A percentile compares a stretch with the other conserved stretches of the same genome.
Conservation (phyloP, 2,329 filamentous ascomycete species). For the Tolypocladium paradoxum region DNA sequence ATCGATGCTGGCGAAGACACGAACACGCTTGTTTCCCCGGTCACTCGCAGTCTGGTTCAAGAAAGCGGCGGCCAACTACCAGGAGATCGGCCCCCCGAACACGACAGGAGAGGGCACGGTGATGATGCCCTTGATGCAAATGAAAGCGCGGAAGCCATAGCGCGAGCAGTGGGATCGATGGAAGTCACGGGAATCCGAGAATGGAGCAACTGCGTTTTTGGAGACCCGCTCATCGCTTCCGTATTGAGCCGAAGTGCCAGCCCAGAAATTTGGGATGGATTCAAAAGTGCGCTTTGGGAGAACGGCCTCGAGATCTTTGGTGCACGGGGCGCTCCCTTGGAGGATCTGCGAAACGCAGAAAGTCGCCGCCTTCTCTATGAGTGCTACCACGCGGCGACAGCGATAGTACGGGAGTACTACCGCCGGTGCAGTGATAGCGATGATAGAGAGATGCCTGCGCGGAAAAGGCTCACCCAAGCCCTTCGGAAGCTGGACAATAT, state of each 20-base stretch:
- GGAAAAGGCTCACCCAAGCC: constrained; percentile 37
- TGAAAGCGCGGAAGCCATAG: neutral
- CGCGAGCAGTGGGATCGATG: neutral
- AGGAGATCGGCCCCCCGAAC: neutral
- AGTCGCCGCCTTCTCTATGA: constrained; percentile 44
- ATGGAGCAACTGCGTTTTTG: constrained; percentile 50
- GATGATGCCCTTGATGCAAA: neutral
- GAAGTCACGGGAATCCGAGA: constrained; percentile 28
- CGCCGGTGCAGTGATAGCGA: constrained; percentile 37
- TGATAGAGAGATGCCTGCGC: constrained; percentile 39
- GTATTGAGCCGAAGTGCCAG: constrained; percentile 35
- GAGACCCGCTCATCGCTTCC: constrained; percentile 44
- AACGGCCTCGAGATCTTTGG: constrained; percentile 1
- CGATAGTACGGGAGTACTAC: constrained; percentile 45
- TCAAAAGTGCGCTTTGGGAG: constrained; percentile 16
- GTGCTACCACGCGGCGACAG: constrained; percentile 43
- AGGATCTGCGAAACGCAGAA: constrained; percentile 31
- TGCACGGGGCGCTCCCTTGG: constrained; percentile 19
- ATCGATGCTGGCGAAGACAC: constrained; percentile 39
- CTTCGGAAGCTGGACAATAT: constrained; percentile 34
- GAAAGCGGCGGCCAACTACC: neutral
- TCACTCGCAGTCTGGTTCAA: neutral
- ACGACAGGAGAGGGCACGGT: neutral
- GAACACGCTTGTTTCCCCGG: constrained; percentile 33
- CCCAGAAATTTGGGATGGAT: constrained; percentile 36